Evolutionary conservation across 2,329 filamentous ascomycete genomes (phyloP).

Genomic region (Rhynchosporium graminicola): DNA sequence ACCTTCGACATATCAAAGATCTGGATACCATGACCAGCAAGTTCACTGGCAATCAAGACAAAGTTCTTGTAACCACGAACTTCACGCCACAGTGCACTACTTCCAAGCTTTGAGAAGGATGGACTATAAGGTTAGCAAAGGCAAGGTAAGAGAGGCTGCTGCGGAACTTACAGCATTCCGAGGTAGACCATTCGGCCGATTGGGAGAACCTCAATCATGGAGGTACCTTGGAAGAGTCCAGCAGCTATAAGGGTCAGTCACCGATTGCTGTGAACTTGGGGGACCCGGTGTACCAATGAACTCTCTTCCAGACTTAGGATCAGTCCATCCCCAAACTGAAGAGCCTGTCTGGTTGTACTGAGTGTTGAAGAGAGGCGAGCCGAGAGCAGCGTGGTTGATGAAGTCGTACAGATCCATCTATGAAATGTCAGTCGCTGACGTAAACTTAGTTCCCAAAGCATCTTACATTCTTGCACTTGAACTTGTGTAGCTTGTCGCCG

Average conservation of each 20-base stretch:
- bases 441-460: not conserved
- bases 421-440: conserved; percentile 10
- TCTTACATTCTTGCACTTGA: conserved; percentile 47
- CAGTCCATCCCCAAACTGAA: conserved; percentile 46
- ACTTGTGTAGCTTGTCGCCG: conserved; percentile 50
- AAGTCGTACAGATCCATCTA: conserved; percentile 57
- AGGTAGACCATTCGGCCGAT: conserved; percentile 49
- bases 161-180: conserved; percentile 37
- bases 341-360: conserved; percentile 14
- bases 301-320: conserved; percentile 48
- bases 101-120: not conserved
- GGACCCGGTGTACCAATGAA: conserved; percentile 41
- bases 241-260: not conserved
- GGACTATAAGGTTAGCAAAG: not conserved
- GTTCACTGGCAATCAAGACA: conserved; percentile 46
- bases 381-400: conserved; percentile 48
- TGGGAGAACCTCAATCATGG: conserved; percentile 50
- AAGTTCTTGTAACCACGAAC: conserved; percentile 43
- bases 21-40: conserved; percentile 51
- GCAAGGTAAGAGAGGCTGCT: conserved; percentile 45
- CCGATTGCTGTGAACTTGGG: too few species aligned
- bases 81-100: conserved; percentile 40
- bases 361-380: conserved; percentile 14
- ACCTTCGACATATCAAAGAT: conserved; percentile 55
- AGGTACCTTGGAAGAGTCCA: conserved; percentile 14